phyloP scores from a whole-genome alignment of 495 filamentous ascomycete species.

The Penicillium roqueforti region DNA sequence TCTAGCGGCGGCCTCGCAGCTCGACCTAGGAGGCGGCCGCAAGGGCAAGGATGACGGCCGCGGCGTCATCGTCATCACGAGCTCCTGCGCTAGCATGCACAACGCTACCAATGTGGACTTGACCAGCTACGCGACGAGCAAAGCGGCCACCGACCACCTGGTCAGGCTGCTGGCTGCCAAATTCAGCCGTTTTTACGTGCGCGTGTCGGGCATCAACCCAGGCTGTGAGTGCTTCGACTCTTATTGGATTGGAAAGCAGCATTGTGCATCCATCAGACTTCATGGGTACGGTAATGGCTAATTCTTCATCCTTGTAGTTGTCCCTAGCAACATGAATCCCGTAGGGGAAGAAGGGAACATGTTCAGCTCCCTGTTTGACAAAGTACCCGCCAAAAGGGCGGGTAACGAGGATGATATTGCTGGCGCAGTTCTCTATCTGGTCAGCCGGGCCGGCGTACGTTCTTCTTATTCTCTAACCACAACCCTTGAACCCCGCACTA shows the following conservation, averaged over 20 bases:
- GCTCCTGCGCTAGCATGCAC: constrained; percentile 46
- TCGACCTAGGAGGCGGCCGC: constrained; percentile 3
- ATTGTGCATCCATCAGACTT: no score
- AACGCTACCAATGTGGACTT: constrained; percentile 47
- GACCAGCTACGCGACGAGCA: constrained; percentile 43
- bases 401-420: constrained; percentile 38
- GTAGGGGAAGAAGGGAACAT: constrained; percentile 41
- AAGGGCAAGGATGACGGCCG: constrained; percentile 33
- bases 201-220: constrained; percentile 43
- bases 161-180: constrained; percentile 41
- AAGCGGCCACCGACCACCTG: constrained; percentile 45
- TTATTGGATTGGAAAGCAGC: no score
- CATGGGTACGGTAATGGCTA: no score
- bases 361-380: constrained; percentile 40
- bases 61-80: constrained; percentile 40
- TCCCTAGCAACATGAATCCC: constrained; percentile 47
- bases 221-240: constrained; percentile 48
- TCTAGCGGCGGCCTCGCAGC: constrained; percentile 29
- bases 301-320: no score
- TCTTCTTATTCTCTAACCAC: no score
- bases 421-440: constrained; percentile 38
- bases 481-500: no score
- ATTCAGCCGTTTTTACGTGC: constrained; percentile 40
- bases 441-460: constrained; percentile 40
- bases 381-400: constrained; percentile 41